These are phyloP conservation scores for Ceratobasidium sp. DNA, from an alignment of 1,284 basidiomycete species.

Conservation along the genomic window DNA sequence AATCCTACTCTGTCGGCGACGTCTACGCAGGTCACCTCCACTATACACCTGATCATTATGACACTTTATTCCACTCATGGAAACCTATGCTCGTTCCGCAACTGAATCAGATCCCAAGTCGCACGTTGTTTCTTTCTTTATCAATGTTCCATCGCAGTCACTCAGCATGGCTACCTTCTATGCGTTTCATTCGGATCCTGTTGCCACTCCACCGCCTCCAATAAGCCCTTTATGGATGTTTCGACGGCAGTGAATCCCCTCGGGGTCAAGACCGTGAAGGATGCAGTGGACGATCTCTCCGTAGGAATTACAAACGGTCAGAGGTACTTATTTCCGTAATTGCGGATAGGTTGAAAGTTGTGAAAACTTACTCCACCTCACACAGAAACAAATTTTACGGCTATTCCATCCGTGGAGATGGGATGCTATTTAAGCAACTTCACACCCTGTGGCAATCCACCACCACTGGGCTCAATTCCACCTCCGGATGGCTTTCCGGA, in stretches of 20 bases:
- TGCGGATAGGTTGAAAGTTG: neutral
- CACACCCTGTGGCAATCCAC: neutral
- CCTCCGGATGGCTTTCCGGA: constrained; percentile 1
- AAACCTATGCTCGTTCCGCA: neutral
- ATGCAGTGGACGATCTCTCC: neutral
- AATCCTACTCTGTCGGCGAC: neutral
- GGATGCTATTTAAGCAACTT: neutral
- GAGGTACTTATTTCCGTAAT: neutral
- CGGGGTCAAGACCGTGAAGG: constrained; percentile 17
- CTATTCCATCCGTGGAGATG: constrained; percentile 12
- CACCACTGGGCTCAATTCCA: neutral
- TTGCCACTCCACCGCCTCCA: neutral
- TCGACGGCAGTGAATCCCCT: neutral
- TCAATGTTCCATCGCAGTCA: neutral
- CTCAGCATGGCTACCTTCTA: constrained; percentile 14
- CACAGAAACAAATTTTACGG: constrained; percentile 2
- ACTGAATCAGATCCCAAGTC: constrained; percentile 1
- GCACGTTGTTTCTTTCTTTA: neutral
- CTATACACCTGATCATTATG: neutral
- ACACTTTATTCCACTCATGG: neutral
- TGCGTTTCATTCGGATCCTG: constrained; percentile 5
- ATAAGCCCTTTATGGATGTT: constrained; percentile 11
- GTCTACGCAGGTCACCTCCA: constrained; percentile 9
- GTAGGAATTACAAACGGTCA: neutral
- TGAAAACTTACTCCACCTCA: neutral